Evolutionary conservation across 73 alveolate species (phyloP).

Genomic region (Paramecium tetraurelia): DNA sequence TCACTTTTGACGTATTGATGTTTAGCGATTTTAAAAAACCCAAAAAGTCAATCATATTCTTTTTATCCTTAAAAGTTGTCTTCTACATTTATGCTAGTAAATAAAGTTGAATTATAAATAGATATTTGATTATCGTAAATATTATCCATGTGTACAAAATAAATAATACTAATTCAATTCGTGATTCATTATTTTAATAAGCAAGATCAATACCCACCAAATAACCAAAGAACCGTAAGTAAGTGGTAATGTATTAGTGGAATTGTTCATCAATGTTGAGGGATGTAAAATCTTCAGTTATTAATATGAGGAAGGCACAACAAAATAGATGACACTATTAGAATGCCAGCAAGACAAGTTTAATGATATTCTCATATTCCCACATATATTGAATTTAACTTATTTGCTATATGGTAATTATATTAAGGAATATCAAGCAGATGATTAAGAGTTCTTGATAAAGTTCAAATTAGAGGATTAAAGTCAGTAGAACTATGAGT

Average conservation of each 20-base stretch:
- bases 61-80: neutral
- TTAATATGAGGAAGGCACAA: neutral
- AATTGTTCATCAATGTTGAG: neutral
- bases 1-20: neutral
- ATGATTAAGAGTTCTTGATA: neutral
- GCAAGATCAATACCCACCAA: neutral
- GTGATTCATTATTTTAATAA: neutral
- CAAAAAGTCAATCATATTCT: neutral
- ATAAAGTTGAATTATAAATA: neutral
- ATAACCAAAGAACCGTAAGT: neutral
- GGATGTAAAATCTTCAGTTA: neutral
- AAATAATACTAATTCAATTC: neutral
- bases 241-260: neutral
- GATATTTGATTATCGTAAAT: neutral
- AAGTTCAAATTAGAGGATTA: neutral
- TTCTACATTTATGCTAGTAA: neutral
- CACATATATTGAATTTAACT: neutral
- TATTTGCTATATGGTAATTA: neutral
- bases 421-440: neutral
- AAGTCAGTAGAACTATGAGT: neutral
- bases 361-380: neutral
- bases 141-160: neutral
- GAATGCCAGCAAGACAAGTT: neutral
- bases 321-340: neutral
- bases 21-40: neutral